Evolutionary conservation across 2,329 filamentous ascomycete species (phyloP).

Genomic region (Paraphaeosphaeria minitans): DNA sequence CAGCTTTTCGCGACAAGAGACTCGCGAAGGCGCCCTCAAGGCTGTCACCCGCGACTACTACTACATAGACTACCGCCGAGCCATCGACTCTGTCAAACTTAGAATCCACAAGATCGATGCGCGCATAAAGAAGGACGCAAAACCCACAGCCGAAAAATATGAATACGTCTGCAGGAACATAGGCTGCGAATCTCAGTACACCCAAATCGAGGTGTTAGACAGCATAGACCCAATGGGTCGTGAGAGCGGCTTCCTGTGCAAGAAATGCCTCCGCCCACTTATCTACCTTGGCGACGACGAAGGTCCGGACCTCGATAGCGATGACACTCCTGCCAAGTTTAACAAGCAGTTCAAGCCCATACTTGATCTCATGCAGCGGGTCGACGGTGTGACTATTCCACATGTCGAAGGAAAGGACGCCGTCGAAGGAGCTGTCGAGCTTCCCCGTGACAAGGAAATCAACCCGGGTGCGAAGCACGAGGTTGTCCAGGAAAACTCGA

Average conservation of each 20-base stretch:
- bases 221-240: constrained; percentile 62
- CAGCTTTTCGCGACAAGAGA: constrained; percentile 64
- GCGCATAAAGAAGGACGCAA: constrained; percentile 81
- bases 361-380: constrained; percentile 74
- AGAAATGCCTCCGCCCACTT: constrained; percentile 72
- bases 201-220: constrained; percentile 86
- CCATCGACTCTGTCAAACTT: constrained; percentile 96
- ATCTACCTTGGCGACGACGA: constrained; percentile 34
- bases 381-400: constrained; percentile 75
- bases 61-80: constrained; percentile 92
- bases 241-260: constrained; percentile 76
- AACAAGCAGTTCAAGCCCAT: constrained; percentile 83
- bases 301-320: constrained; percentile 35
- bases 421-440: constrained; percentile 65
- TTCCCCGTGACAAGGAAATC: constrained; percentile 67
- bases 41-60: constrained; percentile 91
- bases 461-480: constrained; percentile 67
- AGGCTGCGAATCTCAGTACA: constrained; percentile 83
- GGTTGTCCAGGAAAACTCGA: constrained; percentile 59
- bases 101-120: constrained; percentile 87
- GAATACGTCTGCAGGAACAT: constrained; percentile 78
- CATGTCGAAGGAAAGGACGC: constrained; percentile 75
- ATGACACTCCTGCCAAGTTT: constrained; percentile 56
- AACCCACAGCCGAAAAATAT: constrained; percentile 81
- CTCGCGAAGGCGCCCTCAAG: constrained; percentile 79